Percentiles rank a stretch among this genome's conserved stretches.
phyloP scores from a whole-genome alignment of 164 flowering plant species.

The Hamamelis virginiana region DNA sequence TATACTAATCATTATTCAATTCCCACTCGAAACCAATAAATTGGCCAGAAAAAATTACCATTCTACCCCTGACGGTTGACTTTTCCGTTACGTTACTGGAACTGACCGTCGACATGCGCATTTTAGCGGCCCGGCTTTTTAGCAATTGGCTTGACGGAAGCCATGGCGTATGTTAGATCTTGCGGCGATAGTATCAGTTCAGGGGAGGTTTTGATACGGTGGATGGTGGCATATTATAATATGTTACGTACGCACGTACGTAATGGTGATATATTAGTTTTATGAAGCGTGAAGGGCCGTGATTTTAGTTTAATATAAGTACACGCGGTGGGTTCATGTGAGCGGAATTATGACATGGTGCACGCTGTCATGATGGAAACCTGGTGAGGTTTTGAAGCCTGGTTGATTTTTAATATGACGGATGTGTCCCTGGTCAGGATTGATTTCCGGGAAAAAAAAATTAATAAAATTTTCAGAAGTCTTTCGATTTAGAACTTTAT shows the following conservation, averaged over 20 bases:
- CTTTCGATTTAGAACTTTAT: too few species aligned
- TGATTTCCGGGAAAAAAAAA: too few species aligned
- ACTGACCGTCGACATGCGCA: too few species aligned
- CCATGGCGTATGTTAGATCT: too few species aligned
- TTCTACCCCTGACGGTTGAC: conserved; percentile 16
- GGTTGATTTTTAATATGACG: too few species aligned
- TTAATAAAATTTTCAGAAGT: too few species aligned
- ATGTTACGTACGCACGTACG: neutral
- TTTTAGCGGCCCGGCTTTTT: too few species aligned
- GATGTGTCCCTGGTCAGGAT: neutral
- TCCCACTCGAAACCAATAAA: neutral
- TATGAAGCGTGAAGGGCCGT: neutral
- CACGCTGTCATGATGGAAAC: neutral
- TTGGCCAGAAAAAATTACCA: neutral
- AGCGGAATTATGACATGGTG: neutral
- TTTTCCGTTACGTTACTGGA: neutral
- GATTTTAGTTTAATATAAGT: neutral
- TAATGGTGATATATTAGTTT: too few species aligned
- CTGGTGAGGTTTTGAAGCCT: neutral
- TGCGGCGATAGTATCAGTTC: too few species aligned
- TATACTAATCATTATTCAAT: neutral
- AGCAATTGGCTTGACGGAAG: too few species aligned
- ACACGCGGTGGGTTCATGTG: neutral
- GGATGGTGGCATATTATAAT: too few species aligned
- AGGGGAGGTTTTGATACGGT: too few species aligned